Evolutionary conservation across 2,329 filamentous ascomycete species (phyloP), one percentile per base, ranked within the genome.

Genomic region (Hirsutella rhossiliensis): DNA sequence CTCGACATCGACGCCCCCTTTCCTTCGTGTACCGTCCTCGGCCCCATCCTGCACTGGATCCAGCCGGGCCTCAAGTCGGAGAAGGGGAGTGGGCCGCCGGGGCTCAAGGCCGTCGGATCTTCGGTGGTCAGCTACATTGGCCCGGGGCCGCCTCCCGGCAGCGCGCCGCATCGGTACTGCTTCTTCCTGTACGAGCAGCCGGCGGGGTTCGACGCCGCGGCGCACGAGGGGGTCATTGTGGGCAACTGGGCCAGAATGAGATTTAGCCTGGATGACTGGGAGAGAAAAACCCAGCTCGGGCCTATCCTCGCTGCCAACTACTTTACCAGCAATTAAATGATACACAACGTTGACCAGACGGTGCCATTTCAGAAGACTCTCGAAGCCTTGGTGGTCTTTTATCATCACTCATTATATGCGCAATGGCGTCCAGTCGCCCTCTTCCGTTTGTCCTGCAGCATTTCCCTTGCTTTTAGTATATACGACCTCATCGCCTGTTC

Each of bases 161-260:
- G 66, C 45, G 49, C 58, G 8, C 67, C 71, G 11, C 71, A 75
- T 54, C 66, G 71, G 1, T 75, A 75, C 50, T 45, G 62, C 4
- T 74, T 73, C 50, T 61, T 72, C 46, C 51, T 74, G 19, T 74
- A 66, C 46, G 64, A 71, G 48, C 67, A 74, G 54, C 69, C 70
- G 0, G 43, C 23, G 2, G 44, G n/a, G 2, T 51, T 48, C 32
- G 46, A 51, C 5, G 42, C 5, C 9, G 34, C 53, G 45, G 23
- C 58, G 50, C 56, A 62, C 48, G 58, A 54, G 19, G 64, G 61
- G 0, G 56, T 63, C 45, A 52, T 57, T 1, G n/a, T 72, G 41
- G 50, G 62, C 0, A 57, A 55, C 20, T 50, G 47, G 57, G 34
- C 43, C 17, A 60, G 71, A 15, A 64, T 71, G 49, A 53, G 68